Percentiles rank a stretch among this genome's conserved stretches.
These are phyloP conservation scores for Cinchona pubescens DNA, from an alignment of 257 asterid species.

Conservation along the genomic window DNA sequence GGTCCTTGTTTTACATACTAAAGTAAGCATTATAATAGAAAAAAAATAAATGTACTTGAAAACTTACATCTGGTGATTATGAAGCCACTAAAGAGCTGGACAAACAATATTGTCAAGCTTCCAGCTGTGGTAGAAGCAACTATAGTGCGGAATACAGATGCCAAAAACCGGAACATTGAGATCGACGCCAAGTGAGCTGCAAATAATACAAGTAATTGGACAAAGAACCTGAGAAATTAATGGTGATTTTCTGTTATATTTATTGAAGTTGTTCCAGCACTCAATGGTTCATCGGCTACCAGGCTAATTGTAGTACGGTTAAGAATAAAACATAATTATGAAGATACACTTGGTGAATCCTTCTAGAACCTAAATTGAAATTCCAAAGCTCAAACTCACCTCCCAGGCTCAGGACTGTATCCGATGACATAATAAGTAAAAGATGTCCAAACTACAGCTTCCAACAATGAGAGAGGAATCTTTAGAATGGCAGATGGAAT, in stretches of 20 bases:
- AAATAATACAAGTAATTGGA: constrained; percentile 43
- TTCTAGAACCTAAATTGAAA: no score
- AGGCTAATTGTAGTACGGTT: no score
- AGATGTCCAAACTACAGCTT: constrained; percentile 77
- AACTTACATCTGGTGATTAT: constrained; percentile 54
- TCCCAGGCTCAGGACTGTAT: constrained; percentile 69
- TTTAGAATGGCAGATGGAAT: constrained; percentile 86
- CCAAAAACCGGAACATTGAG: constrained; percentile 67
- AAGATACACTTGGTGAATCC: no score
- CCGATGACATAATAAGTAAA: constrained; percentile 83
- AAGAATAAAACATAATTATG: no score
- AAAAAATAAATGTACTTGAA: no score
- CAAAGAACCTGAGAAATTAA: constrained; percentile 52
- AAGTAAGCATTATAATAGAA: no score
- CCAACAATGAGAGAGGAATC: constrained; percentile 61
- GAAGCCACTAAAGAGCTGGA: constrained; percentile 51
- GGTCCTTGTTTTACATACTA: not conserved
- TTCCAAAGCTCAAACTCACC: no score
- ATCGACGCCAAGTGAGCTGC: constrained; percentile 48
- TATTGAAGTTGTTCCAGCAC: not conserved
- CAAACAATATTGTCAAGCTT: constrained; percentile 33
- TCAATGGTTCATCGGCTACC: not conserved
- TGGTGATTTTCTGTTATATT: no score
- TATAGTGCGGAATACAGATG: constrained; percentile 38
- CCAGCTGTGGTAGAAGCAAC: constrained; percentile 50